A percentile compares a stretch with the other conserved stretches of the same genome.
These are phyloP conservation scores for Raphanus hybrid DNA, from an alignment of 441 rosid species.

Conservation along the genomic window DNA sequence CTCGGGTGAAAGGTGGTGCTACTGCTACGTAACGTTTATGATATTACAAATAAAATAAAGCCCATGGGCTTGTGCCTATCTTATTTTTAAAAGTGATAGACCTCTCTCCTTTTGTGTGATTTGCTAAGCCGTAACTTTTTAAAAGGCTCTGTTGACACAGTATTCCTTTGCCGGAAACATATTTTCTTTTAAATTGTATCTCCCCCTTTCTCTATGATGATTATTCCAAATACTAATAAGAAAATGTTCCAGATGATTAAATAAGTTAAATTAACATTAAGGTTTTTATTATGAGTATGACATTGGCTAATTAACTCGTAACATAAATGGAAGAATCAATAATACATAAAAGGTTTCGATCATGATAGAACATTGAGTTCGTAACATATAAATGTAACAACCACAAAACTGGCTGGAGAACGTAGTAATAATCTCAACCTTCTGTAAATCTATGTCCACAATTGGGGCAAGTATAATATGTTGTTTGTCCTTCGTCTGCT, in stretches of 20 bases:
- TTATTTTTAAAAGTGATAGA: conserved; percentile 39
- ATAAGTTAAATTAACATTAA: not conserved
- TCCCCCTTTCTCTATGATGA: not conserved
- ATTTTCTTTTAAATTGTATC: conserved; percentile 10
- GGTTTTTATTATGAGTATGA: too few relatives aligned
- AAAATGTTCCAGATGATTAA: not conserved
- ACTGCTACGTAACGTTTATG: conserved; percentile 10
- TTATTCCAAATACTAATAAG: not conserved
- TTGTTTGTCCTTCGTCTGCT: conserved; percentile 45
- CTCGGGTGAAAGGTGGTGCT: conserved; percentile 37
- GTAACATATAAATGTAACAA: not conserved
- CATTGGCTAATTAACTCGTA: not conserved
- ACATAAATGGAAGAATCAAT: conserved; percentile 15
- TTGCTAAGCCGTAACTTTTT: conserved; percentile 31
- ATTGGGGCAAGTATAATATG: conserved; percentile 44
- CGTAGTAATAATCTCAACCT: conserved; percentile 32
- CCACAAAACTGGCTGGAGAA: conserved; percentile 19
- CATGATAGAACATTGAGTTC: conserved; percentile 1
- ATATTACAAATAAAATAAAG: conserved; percentile 15
- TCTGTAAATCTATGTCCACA: conserved; percentile 45
- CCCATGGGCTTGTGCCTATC: conserved; percentile 35
- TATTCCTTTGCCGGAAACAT: not conserved
- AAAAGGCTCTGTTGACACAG: conserved; percentile 27
- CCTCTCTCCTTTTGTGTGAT: conserved; percentile 41
- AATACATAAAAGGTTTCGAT: not conserved